Percentiles rank a stretch among this genome's conserved stretches.
Evolutionary conservation across 2,329 filamentous ascomycete genomes (phyloP).

Genomic region (Teratosphaeria epicoccoides): DNA sequence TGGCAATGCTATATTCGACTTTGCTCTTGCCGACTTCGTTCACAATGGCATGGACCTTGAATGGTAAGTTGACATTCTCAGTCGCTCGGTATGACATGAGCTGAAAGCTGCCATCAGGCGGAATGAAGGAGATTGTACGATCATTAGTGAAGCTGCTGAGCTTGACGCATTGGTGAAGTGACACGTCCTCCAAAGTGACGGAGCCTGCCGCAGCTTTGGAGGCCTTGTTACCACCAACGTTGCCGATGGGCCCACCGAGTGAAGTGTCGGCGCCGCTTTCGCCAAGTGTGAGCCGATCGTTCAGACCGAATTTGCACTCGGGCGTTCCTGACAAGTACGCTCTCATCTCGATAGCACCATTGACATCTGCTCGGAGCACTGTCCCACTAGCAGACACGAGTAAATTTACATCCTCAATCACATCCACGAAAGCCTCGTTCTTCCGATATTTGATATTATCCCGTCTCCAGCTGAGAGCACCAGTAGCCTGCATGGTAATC

Average conservation of each 20-base stretch:
- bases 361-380: constrained; percentile 89
- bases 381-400: constrained; percentile 98
- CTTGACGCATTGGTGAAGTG: constrained; percentile 96
- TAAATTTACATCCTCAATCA: constrained; percentile 97
- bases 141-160: constrained; percentile 96
- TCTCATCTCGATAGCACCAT: constrained; percentile 96
- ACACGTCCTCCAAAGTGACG: constrained; percentile 93
- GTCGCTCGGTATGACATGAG: constrained; percentile 97
- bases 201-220: constrained; percentile 92
- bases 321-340: constrained; percentile 93
- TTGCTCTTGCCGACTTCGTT: constrained; percentile 95
- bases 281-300: constrained; percentile 88
- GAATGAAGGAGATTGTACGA: constrained; percentile 96
- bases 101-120: constrained; percentile 95
- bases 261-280: constrained; percentile 42
- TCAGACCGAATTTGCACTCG: constrained; percentile 97
- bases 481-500: constrained; percentile 98
- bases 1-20: constrained; percentile 96
- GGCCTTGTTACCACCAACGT: constrained; percentile 70
- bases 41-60: constrained; percentile 97
- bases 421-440: constrained; percentile 98
- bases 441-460: constrained; percentile 98
- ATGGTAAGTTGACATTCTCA: constrained; percentile 95
- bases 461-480: constrained; percentile 90
- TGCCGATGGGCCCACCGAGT: constrained; percentile 58